These are phyloP conservation scores for Mucor plumbeus DNA, from an alignment of 371 early-diverging fungal genomes.

Conservation along the genomic window DNA sequence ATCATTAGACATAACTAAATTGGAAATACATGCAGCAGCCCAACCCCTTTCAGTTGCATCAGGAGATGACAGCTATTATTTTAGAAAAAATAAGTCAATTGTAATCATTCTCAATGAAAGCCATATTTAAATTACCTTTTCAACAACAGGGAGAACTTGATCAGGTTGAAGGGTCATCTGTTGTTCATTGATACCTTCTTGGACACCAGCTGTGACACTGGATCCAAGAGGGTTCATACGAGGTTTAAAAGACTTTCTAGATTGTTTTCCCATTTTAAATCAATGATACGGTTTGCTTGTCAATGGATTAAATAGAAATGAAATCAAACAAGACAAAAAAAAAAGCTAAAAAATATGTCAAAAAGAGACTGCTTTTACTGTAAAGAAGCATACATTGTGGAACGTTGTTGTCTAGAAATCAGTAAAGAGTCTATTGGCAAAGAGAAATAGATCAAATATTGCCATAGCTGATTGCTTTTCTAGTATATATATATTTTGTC, in stretches of 20 bases:
- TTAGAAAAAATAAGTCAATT: background rate
- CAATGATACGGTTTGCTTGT: no score
- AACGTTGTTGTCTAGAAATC: no score
- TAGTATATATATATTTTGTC: no score
- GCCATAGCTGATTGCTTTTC: no score
- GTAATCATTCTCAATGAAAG: slow-evolving; percentile 13
- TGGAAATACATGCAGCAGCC: slow-evolving; percentile 88
- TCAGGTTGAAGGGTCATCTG: slow-evolving; percentile 35
- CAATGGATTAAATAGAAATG: no score
- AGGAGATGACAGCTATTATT: slow-evolving; percentile 60
- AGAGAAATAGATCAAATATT: no score
- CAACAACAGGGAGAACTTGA: slow-evolving; percentile 59
- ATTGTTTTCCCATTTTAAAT: slow-evolving; percentile 47
- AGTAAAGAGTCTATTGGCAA: no score
- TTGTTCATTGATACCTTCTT: slow-evolving; percentile 32
- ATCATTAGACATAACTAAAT: slow-evolving; percentile 68
- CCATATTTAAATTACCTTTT: slow-evolving; percentile 49
- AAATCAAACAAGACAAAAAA: no score
- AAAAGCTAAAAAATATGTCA: no score
- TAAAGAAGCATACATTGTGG: no score
- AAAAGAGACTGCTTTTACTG: no score
- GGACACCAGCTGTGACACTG: slow-evolving; percentile 30
- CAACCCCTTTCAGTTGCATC: slow-evolving; percentile 83
- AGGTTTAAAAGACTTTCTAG: slow-evolving; percentile 23
- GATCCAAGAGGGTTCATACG: slow-evolving; percentile 37